Evolutionary conservation across 2,329 filamentous ascomycete species (phyloP), one percentile per base, ranked within the genome.

Genomic region (Colletotrichum musae): DNA sequence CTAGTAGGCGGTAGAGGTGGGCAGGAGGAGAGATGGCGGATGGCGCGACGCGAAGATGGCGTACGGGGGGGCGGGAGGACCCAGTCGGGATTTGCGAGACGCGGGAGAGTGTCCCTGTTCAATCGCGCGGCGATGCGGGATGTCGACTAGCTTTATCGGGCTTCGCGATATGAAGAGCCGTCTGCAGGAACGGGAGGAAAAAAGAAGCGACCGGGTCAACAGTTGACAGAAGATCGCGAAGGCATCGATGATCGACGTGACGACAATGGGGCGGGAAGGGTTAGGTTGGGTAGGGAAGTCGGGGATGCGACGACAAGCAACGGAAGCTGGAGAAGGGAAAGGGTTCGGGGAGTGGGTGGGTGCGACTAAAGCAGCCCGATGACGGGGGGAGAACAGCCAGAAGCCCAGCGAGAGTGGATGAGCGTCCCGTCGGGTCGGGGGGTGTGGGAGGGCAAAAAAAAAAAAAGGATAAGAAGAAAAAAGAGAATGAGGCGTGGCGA

Each of bases 171-270:
- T 52, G 45, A 66, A 41, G 32, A 28, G 15, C 24, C 21, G 39
- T 39, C 28, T 48, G 36, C 36, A 36, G 7, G 32, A 9, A 36
- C 32, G 32, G 32, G 32, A 36, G 32, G 52, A 21, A 43, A 51
- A 50, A 21, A 24, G 21, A 21, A n/a, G 59, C 58, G 39, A 56
- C 21, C 52, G 64, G 64, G 68, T 70, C 64, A 70, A 68, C 64
- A 64, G 64, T 52, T 53, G 57, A 68, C 47, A 36, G 50, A 52
- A 18, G 47, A 59, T 58, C 58, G 58, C 56, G 58, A 68, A 70
- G 58, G 68, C 68, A 70, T 70, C 64, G 68, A 68, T 70, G 64
- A 70, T 68, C 68, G 64, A 60, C 68, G 68, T 58, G 64, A 59
- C 47, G 52, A 53, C 52, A 57, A 70, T 28, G 68, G 53, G 54